A percentile compares a stretch with the other conserved stretches of the same genome.
These are phyloP conservation scores for Penicillium diatomitis DNA, from an alignment of 495 filamentous ascomycete species.

Conservation along the genomic window DNA sequence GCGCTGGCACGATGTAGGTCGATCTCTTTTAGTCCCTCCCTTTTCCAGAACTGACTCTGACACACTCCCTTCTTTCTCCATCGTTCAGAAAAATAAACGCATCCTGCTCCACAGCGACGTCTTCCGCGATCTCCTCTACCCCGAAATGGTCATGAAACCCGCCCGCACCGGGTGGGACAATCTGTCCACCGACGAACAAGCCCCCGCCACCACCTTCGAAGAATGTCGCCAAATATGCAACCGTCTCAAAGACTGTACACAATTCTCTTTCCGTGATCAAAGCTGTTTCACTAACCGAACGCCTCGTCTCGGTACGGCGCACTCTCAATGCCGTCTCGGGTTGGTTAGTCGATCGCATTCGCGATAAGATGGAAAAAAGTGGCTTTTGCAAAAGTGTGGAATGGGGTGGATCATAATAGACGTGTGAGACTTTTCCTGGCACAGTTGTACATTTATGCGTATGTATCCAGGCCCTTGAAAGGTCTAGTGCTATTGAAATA, in stretches of 20 bases:
- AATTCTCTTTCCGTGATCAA: constrained; percentile 27
- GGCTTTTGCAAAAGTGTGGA: constrained; percentile 29
- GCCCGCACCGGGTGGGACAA: constrained; percentile 38
- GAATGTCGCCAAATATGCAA: constrained; percentile 30
- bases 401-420: background rate
- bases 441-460: background rate
- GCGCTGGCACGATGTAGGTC: constrained; percentile 26
- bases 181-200: constrained; percentile 28
- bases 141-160: constrained; percentile 20
- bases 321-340: constrained; percentile 23
- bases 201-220: constrained; percentile 19
- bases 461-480: no score
- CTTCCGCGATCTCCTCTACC: constrained; percentile 36
- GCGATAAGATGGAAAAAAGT: constrained; percentile 21
- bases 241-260: constrained; percentile 19
- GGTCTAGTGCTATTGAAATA: no score
- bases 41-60: background rate
- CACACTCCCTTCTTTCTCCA: background rate
- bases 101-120: constrained; percentile 35
- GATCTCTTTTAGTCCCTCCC: background rate
- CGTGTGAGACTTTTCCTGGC: background rate
- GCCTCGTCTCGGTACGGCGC: constrained; percentile 25
- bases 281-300: constrained; percentile 25
- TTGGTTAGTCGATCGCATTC: constrained; percentile 27
- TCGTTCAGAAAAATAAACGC: constrained; percentile 21